Evolutionary conservation across 805 yeast species (phyloP), one percentile per base, ranked within the genome.

Genomic region (Komagataella ulmi): DNA sequence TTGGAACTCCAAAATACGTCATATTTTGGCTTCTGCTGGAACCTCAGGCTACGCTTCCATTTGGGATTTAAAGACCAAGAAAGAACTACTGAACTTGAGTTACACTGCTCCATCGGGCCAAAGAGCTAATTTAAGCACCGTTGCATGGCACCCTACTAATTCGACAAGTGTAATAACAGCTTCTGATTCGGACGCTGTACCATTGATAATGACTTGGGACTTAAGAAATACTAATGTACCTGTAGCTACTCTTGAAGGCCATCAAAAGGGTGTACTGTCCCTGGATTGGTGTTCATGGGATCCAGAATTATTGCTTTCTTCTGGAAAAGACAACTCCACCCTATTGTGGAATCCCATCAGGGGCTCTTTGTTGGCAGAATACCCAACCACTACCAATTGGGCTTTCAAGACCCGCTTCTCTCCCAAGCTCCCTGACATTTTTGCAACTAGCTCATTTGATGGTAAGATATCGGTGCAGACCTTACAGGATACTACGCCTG

Each of bases 361-460:
- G 18, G 95, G 90, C 48, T 71, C 71, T 53, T 76, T 79, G 60
- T 69, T 91, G 56, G 95, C 93, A 4, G 86, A 88, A 61, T 93
- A 87, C 65, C 97, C 98, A 51, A 79, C 95, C 10, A 79, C 95
- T 43, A 85, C 95, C 44, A 90, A 88, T 66, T 93, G 99, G 99
- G 83, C 87, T 12, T 93, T 89, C 70, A 81, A 88, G 68, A 78
- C 96, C 10, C 77, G 77, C 59, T 93, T 90, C 72, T 95, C 96
- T 54, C 96, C 96, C 46, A 65, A 73, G 21, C 78, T 86, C 24
- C 99, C 99, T 2, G 97, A 91, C 55, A 68, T 88, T 50, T 86
- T 93, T 71, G 96, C 96, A 4, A 76, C 86, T 52, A 87, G 95
- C 19, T 83, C 96, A 4, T 86, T 86, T 58, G 97, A 88, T 65